phyloP scores from a whole-genome alignment of 1,139 yeast genomes.

The Yamadazyma jaroonii region DNA sequence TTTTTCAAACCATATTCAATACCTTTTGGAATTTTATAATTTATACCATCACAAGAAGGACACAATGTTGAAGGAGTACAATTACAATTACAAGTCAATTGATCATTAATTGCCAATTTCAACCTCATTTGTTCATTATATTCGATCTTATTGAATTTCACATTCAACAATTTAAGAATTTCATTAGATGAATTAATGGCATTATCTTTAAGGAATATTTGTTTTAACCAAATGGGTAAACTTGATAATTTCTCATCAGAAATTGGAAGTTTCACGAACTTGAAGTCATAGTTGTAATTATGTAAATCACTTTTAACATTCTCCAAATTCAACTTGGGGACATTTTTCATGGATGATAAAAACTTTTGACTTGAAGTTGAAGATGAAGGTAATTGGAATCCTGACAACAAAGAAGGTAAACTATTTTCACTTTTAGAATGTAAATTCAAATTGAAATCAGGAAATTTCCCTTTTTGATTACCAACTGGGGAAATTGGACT shows the following conservation, averaged over 20 bases:
- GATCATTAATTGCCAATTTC: constrained; percentile 26
- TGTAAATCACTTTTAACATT: constrained; percentile 10
- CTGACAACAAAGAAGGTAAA: constrained; percentile 20
- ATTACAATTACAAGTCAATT: constrained; percentile 8
- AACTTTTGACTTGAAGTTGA: constrained; percentile 30
- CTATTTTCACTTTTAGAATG: background rate
- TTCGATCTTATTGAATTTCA: constrained; percentile 48
- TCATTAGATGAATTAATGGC: constrained; percentile 16
- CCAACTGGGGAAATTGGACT: constrained; percentile 9
- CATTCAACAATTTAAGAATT: constrained; percentile 31
- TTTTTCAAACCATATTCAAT: constrained; percentile 45
- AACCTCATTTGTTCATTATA: constrained; percentile 48
- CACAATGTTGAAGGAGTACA: constrained; percentile 46
- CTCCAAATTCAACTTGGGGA: constrained; percentile 18
- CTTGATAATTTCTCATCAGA: constrained; percentile 15
- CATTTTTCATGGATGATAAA: constrained; percentile 27
- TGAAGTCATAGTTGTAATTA: constrained; percentile 35
- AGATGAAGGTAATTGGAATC: constrained; percentile 37
- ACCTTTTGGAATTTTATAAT: constrained; percentile 53
- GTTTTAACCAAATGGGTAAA: constrained; percentile 51
- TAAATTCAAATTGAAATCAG: background rate
- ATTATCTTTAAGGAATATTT: constrained; percentile 17
- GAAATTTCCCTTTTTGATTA: background rate
- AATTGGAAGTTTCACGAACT: constrained; percentile 25
- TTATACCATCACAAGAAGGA: constrained; percentile 40